These are phyloP conservation scores for Colletotrichum brevisporum DNA, from an alignment of 2,329 filamentous ascomycete genomes.

Conservation along the genomic window DNA sequence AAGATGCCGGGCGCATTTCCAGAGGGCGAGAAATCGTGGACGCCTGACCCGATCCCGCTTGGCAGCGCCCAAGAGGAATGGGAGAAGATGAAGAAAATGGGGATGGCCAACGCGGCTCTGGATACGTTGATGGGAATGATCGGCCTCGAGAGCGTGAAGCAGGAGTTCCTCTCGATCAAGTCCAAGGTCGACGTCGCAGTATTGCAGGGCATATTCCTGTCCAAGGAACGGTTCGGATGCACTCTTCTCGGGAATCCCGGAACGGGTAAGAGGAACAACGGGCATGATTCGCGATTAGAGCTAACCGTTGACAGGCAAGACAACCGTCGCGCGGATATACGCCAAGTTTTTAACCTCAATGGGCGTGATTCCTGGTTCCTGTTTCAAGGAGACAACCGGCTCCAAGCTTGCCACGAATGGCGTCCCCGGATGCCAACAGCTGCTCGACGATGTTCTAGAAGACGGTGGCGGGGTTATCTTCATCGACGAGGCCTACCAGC, in stretches of 20 bases:
- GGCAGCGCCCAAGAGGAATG: conserved; percentile 66
- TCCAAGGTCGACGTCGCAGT: conserved; percentile 71
- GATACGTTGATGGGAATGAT: conserved; percentile 79
- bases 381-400: conserved; percentile 78
- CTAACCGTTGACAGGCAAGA: conserved; percentile 65
- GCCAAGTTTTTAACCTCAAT: conserved; percentile 74
- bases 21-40: no score
- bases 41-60: background rate
- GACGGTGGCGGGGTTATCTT: conserved; percentile 78
- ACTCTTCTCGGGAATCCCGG: conserved; percentile 81
- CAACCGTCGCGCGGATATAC: conserved; percentile 81
- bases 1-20: background rate
- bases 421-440: conserved; percentile 68
- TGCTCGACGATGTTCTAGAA: conserved; percentile 64
- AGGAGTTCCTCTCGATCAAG: conserved; percentile 74
- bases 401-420: conserved; percentile 75
- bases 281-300: background rate
- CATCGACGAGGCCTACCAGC: conserved; percentile 85
- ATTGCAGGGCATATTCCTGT: conserved; percentile 69
- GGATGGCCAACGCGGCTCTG: conserved; percentile 65
- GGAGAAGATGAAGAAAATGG: conserved; percentile 71
- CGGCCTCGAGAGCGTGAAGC: conserved; percentile 79
- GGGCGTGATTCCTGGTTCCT: conserved; percentile 71
- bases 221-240: conserved; percentile 72
- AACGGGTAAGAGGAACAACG: conserved; percentile 64